phyloP scores from a whole-genome alignment of 2,329 filamentous ascomycete genomes.

The Claviceps paspali region DNA sequence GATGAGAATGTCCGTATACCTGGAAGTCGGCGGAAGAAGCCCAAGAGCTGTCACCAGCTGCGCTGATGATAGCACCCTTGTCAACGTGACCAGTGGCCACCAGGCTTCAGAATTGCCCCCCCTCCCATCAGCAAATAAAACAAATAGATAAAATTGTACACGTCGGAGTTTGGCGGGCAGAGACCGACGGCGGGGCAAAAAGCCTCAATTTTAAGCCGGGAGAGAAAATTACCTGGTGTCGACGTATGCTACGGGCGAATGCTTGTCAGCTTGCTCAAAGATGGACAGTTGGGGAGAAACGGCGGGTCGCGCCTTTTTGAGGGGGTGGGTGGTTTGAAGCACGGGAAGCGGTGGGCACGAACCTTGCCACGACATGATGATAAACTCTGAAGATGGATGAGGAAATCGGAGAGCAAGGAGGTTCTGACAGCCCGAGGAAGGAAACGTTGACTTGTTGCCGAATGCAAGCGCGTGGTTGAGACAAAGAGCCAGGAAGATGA shows the following conservation, averaged over 20 bases:
- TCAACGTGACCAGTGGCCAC: slow-evolving; percentile 66
- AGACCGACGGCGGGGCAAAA: too few relatives aligned
- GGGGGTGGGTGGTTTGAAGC: slow-evolving; percentile 11
- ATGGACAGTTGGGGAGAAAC: not conserved
- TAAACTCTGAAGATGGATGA: slow-evolving; percentile 3
- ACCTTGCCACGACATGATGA: slow-evolving; percentile 65
- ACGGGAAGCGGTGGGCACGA: slow-evolving; percentile 10
- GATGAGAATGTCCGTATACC: slow-evolving; percentile 34
- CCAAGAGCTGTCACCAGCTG: slow-evolving; percentile 68
- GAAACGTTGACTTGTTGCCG: slow-evolving; percentile 2
- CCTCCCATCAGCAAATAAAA: slow-evolving; percentile 9
- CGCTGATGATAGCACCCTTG: slow-evolving; percentile 72
- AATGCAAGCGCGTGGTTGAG: too few relatives aligned
- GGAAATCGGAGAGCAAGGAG: slow-evolving; percentile 1
- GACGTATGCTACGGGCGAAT: slow-evolving; percentile 29
- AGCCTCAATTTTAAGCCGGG: not conserved
- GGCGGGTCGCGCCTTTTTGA: too few relatives aligned
- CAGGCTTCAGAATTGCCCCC: slow-evolving; percentile 44
- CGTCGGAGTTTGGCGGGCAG: slow-evolving; percentile 8
- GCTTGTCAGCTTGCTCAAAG: slow-evolving; percentile 7
- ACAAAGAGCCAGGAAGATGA: too few relatives aligned
- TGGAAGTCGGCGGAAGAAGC: slow-evolving; percentile 54
- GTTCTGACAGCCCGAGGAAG: slow-evolving; percentile 1
- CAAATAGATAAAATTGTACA: too few relatives aligned
- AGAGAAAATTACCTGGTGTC: slow-evolving; percentile 30